Percentiles rank a stretch among this genome's conserved stretches.
Evolutionary conservation across 225 moss, liverwort and hornwort genomes (phyloP).

Genomic region (Physcomitrium patens): DNA sequence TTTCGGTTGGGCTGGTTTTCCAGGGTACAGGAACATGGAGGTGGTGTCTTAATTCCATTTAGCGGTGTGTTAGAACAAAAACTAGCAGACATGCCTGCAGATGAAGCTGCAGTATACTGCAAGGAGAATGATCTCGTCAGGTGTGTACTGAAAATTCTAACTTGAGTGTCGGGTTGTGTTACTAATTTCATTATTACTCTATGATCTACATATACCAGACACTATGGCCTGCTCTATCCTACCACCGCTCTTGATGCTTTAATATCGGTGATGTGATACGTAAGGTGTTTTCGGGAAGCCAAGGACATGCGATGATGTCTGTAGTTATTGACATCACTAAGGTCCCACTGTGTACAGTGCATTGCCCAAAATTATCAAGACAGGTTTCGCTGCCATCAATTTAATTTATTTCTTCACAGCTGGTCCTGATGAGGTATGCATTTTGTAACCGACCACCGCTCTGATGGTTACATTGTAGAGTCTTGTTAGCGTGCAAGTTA

Average conservation of each 20-base stretch:
- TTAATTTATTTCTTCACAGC: constrained; percentile 98
- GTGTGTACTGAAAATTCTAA: constrained; percentile 39
- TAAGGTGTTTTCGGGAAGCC: too few species aligned
- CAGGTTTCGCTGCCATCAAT: constrained; percentile 91
- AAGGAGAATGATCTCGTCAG: constrained; percentile 89
- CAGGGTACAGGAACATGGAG: constrained; percentile 98
- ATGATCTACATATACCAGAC: too few species aligned
- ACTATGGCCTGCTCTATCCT: too few species aligned
- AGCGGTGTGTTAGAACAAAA: constrained; percentile 91
- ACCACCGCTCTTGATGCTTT: too few species aligned
- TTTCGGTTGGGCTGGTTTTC: constrained; percentile 17
- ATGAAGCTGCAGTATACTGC: constrained; percentile 78
- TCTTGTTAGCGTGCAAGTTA: not conserved
- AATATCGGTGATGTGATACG: too few species aligned
- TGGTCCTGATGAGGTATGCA: constrained; percentile 82
- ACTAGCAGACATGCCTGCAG: constrained; percentile 79
- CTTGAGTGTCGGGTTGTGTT: not conserved
- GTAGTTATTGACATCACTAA: constrained; percentile 17
- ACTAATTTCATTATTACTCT: not conserved
- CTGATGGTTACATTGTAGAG: not conserved
- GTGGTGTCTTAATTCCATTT: constrained; percentile 88
- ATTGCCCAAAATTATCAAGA: constrained; percentile 97
- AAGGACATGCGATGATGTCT: constrained; percentile 3
- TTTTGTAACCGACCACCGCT: not conserved
- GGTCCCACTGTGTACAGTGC: constrained; percentile 61